Evolutionary conservation across 306 rosid species (phyloP), one percentile per base, ranked within the genome.

Genomic region (Vigna unguiculata): DNA sequence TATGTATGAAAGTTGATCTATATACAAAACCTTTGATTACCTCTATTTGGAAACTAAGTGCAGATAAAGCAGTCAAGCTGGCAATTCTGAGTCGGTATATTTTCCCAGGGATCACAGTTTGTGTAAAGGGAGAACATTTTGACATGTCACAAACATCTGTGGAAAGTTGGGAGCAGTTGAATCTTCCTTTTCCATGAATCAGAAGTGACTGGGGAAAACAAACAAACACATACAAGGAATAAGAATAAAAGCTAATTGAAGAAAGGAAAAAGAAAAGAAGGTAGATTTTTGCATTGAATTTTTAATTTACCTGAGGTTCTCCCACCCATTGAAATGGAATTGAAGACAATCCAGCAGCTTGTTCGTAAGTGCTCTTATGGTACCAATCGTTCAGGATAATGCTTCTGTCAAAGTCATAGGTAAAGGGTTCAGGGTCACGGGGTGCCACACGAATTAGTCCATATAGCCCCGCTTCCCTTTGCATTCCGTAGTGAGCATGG

Each of bases 401-500:
- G 81, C 91, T 91, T 49, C 97, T 65, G 71, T 94, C 98, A 28
- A 79, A 76, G 54, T 94, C 95, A 79, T 91, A 94, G 16, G 77
- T 28, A 70, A 91, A 91, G 1, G 98, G 97, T 63, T 94, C 98
- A 3, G 91, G 79, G 10, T 90, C 87, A 5, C 75, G 89, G 14
- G 91, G 72, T 20, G 90, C 69, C 48, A 90, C 98, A 0, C 90
- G 76, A 70, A 94, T 90, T n/a, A 87, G 51, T 63, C 98, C 97
- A 59, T 85, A 86, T 22, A 94, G 25, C 2, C 98, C 98, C 8
- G 92, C 88, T 78, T 85, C 97, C 77, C 97, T 90, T 84, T 91
- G 96, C 98, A 94, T 91, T 46, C 97, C 98, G 78, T 91, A 94
- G 81, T 94, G 97, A 4, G 97, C 89, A 36, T 94, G 98, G 81